A percentile compares a stretch with the other conserved stretches of the same genome.
These are phyloP conservation scores for Capsicum rhomboideum DNA, from an alignment of 257 asterid genomes.

Conservation along the genomic window DNA sequence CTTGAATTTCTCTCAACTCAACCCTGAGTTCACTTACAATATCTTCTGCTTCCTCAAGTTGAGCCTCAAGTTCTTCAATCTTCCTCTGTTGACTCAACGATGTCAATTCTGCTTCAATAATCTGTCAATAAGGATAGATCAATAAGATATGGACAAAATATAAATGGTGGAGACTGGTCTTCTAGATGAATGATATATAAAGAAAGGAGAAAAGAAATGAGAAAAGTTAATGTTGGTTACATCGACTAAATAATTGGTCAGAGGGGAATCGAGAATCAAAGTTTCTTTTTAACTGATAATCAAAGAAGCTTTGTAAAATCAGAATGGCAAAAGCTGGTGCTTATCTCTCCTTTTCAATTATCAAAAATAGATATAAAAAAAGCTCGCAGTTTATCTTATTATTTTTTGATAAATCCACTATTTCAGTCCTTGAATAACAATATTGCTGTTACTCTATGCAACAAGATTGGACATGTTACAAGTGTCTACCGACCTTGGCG, in stretches of 20 bases:
- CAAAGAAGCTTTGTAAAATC: background rate
- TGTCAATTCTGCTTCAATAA: slow-evolving; percentile 42
- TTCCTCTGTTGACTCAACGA: slow-evolving; percentile 54
- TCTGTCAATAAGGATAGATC: slow-evolving; percentile 25
- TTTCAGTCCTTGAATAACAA: background rate
- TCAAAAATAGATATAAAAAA: background rate
- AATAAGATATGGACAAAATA: background rate
- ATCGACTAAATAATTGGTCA: background rate
- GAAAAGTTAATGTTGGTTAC: background rate
- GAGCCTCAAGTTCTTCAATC: slow-evolving; percentile 84
- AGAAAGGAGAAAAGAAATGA: background rate
- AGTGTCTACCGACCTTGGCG: background rate
- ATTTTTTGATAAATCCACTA: background rate
- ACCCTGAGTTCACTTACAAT: slow-evolving; percentile 78
- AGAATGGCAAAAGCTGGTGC: background rate
- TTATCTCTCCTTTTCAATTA: background rate
- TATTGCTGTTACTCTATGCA: background rate
- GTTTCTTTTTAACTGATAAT: background rate
- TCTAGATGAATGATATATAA: background rate
- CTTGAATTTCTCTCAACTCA: slow-evolving; percentile 48
- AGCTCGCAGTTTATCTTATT: background rate
- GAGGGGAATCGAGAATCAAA: background rate
- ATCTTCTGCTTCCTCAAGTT: slow-evolving; percentile 90
- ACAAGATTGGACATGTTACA: background rate
- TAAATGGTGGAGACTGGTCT: background rate